These are phyloP conservation scores for Maudiozyma turicensis DNA, from an alignment of 805 yeast species.

Conservation along the genomic window DNA sequence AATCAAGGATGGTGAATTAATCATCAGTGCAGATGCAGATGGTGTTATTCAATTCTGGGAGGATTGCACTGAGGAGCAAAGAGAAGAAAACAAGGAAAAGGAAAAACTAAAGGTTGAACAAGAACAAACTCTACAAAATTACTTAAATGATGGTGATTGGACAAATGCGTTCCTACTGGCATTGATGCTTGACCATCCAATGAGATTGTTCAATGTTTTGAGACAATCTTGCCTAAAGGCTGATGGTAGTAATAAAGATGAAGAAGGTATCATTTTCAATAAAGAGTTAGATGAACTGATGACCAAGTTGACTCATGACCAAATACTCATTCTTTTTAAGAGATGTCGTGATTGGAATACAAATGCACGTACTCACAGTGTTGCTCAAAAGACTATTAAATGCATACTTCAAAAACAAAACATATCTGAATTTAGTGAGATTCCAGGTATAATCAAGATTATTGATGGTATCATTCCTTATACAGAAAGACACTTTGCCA, in stretches of 20 bases:
- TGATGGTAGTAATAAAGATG: constrained; percentile 29
- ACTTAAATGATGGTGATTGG: constrained; percentile 68
- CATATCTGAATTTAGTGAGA: constrained; percentile 47
- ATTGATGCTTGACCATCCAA: constrained; percentile 79
- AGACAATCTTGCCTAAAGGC: constrained; percentile 43
- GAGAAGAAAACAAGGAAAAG: constrained; percentile 40
- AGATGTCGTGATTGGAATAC: constrained; percentile 94
- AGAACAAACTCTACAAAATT: constrained; percentile 79
- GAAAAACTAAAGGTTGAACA: constrained; percentile 60
- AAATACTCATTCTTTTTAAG: constrained; percentile 50
- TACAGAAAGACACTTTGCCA: constrained; percentile 69
- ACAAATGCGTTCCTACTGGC: constrained; percentile 81
- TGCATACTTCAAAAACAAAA: constrained; percentile 50
- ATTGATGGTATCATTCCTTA: constrained; percentile 80
- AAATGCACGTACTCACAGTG: constrained; percentile 66
- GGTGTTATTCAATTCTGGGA: constrained; percentile 85
- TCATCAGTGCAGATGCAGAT: constrained; percentile 90
- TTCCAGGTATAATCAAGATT: constrained; percentile 56
- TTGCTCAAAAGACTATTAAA: constrained; percentile 69
- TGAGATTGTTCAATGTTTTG: constrained; percentile 72
- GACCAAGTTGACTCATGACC: constrained; percentile 45
- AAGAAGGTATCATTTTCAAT: constrained; percentile 21
- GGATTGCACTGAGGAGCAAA: constrained; percentile 73
- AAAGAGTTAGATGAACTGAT: constrained; percentile 57
- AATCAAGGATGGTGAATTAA: constrained; percentile 53